Percentiles rank a stretch among this genome's conserved stretches.
Conservation (phyloP, 2,329 filamentous ascomycete genomes). For the Gnomoniopsis sp. region DNA sequence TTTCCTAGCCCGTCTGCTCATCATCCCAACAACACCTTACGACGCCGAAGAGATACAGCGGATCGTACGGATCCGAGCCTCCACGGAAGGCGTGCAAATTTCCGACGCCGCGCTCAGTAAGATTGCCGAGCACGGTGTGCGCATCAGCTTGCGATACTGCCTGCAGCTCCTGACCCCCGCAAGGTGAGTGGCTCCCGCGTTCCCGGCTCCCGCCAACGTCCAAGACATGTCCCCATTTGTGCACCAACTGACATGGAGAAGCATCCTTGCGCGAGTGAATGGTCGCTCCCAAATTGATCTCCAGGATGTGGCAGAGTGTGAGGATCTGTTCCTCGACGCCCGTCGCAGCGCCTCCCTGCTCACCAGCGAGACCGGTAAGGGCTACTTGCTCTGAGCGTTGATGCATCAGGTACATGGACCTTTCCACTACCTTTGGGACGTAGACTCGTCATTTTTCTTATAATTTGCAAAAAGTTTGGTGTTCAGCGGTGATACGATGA, state of each 20-base stretch:
- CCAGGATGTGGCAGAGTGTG: conserved; percentile 74
- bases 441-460: conserved; percentile 27
- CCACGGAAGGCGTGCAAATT: conserved; percentile 76
- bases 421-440: neutral
- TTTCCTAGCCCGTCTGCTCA: conserved; percentile 88
- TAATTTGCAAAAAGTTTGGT: conserved; percentile 22
- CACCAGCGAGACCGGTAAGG: conserved; percentile 56
- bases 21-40: conserved; percentile 92
- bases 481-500: conserved; percentile 21
- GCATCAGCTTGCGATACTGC: conserved; percentile 88
- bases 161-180: conserved; percentile 87
- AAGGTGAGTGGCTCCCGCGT: conserved; percentile 46
- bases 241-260: conserved; percentile 35
- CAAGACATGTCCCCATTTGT: conserved; percentile 25
- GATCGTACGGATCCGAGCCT: conserved; percentile 81
- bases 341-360: conserved; percentile 72
- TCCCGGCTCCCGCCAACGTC: conserved; percentile 9
- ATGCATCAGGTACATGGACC: conserved; percentile 25
- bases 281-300: conserved; percentile 74
- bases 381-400: conserved; percentile 63
- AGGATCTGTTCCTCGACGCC: conserved; percentile 80
- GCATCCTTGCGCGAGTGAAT: conserved; percentile 84
- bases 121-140: conserved; percentile 81
- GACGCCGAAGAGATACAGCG: conserved; percentile 83
- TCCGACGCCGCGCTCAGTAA: conserved; percentile 81